Base-by-base conservation (phyloP, 1,284 basidiomycete genomes). In the Sanghuangporus baumii region DNA sequence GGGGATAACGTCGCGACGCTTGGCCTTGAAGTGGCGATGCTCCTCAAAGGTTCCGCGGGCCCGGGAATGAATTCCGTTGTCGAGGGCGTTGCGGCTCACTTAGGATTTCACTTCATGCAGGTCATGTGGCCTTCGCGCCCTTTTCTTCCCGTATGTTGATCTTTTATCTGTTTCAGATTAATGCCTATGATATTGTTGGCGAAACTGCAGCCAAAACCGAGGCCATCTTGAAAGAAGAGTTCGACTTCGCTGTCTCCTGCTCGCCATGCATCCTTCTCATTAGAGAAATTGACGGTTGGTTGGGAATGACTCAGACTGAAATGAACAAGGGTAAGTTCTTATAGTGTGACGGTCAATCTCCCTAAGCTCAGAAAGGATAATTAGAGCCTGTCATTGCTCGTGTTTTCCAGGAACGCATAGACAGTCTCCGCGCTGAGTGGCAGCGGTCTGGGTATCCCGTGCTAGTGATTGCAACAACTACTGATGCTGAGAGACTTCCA, bases 231-330 rank as follows among this genome's bases (percentile, higher is more conserved):
- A 82, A 83, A 37, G 87, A 89, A 5, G 82, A 87, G 3, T 87
- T 98, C 67, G 93, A 95, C 59, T 86, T 88, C 73, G 94, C 94
- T 0, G 78, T 82, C 8, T 76, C 83, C 7, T 95, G 92, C 70
- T 86, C 93, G 0, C 97, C 97, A 0, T 96, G 93, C 70, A 79
- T 98, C 41, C 74, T 99, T 16, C 74, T 98, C 1, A 76, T 99
- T 50, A 81, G 89, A 16, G 88, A 97, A 69, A 76, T 95, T 23
- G 94, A 99, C 68, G 96, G 92, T 0, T 77, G 99, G 9, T 81
- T 83, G 4, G 83, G 89, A 66, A 88, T 85, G 37, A 86, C 87
- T 0, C 91, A 91, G 70, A 73, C 82, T 14, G 86, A 90, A 66
- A 80, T 84, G 26, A 88, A 85, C 1, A 89, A 89, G 78, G 87